A percentile compares a stretch with the other conserved stretches of the same genome.
Evolutionary conservation across 2,329 filamentous ascomycete genomes (phyloP).

Genomic region (Aurifilum marmelostoma): DNA sequence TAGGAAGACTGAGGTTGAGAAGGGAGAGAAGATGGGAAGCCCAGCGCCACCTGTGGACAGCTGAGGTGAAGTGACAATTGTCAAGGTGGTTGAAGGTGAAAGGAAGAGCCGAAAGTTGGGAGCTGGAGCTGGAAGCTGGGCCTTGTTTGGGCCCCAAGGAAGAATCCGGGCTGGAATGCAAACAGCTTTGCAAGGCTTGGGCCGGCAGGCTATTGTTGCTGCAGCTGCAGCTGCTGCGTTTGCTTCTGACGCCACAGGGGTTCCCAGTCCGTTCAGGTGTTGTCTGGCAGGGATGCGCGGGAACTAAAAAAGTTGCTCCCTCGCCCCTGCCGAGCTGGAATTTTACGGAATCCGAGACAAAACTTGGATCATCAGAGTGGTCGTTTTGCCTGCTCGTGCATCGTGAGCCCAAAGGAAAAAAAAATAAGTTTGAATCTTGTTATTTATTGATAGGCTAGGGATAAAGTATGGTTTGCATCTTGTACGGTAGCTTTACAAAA

Average conservation of each 20-base stretch:
- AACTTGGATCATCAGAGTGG: not conserved
- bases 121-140: not conserved
- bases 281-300: conserved; percentile 7
- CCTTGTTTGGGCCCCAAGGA: not conserved
- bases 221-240: not conserved
- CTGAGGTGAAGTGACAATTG: not conserved
- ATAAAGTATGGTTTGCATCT: not conserved
- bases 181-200: not conserved
- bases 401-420: not conserved
- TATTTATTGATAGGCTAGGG: not conserved
- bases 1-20: not conserved
- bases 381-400: not conserved
- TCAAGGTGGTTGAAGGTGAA: not conserved
- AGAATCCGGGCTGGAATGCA: conserved; percentile 1
- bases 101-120: not conserved
- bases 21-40: not conserved
- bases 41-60: conserved; percentile 3
- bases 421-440: not conserved
- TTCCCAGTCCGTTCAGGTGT: conserved; percentile 1
- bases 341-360: not conserved
- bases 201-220: not conserved
- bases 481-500: not conserved
- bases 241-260: not conserved
- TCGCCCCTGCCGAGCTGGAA: not conserved
- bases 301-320: conserved; percentile 3